Evolutionary conservation across 2,329 filamentous ascomycete species (phyloP), one percentile per base, ranked within the genome.

Genomic region (Cordyceps fumosorosea): DNA sequence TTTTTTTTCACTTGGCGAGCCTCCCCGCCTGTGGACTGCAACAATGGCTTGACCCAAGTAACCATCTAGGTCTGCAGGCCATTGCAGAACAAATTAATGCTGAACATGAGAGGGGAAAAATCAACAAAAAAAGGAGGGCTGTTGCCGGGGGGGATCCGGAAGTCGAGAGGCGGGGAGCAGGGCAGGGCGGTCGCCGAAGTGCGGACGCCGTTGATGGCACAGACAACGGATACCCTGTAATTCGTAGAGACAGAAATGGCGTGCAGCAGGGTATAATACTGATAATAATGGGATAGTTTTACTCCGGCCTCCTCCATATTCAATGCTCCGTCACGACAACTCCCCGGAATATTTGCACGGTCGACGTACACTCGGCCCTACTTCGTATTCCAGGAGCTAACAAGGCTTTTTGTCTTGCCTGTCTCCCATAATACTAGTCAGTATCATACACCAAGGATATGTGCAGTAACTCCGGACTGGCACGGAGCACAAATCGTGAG

Each of bases 191-290:
- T 45, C 37, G 48, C 48, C 57, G 57, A 53, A n/a, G 26, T 26
- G 56, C 56, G 56, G 56, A 51, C 26, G 24, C 34, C 34, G 48
- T 52, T 59, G 56, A n/a, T n/a, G n/a, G 44, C 40, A 37, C 34
- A 12, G 34, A 37, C 34, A 37, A 37, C 26, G 26, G 26, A 29
- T 6, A 7, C 29, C 29, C 29, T 7, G 29, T 29, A 29, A 7
- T n/a, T n/a, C n/a, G n/a, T n/a, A 29, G 29, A 37, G 34, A 2
- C 34, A 11, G 34, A 37, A 14, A n/a, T 20, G 14, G 16, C 24
- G 12, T 60, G 47, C 56, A 53, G 47, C 56, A 53, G 56, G 47
- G 47, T 60, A 59, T 53, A 29, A 29, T 29, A 29, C 26, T 29
- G 6, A 29, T 6, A 7, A 29, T 29, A 24, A 34, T 52, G 34